phyloP scores from a whole-genome alignment of 2,329 filamentous ascomycete genomes.

The Alternaria arborescens region DNA sequence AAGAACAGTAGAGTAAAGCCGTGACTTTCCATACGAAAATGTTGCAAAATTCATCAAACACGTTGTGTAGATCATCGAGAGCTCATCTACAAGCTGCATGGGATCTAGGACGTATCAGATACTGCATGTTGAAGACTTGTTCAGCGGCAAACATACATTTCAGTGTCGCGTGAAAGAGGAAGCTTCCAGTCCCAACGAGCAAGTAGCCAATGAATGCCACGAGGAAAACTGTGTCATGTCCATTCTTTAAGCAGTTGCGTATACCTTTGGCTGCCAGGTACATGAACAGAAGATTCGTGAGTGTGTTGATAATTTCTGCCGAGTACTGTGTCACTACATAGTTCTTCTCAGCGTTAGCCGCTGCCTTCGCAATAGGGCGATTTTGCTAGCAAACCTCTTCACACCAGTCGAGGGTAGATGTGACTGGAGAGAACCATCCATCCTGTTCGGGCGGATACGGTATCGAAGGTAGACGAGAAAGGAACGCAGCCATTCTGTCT shows the following conservation, averaged over 20 bases:
- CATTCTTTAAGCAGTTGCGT: conserved; percentile 73
- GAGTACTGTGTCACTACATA: conserved; percentile 78
- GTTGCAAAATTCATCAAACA: conserved; percentile 75
- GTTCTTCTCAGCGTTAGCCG: conserved; percentile 60
- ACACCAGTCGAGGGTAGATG: conserved; percentile 79
- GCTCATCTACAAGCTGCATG: conserved; percentile 75
- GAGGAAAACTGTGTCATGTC: conserved; percentile 78
- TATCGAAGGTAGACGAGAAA: conserved; percentile 54
- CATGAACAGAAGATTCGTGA: conserved; percentile 85
- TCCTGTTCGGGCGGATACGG: conserved; percentile 61
- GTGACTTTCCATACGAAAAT: conserved; percentile 73
- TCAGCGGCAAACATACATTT: conserved; percentile 60
- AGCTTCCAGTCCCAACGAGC: conserved; percentile 68
- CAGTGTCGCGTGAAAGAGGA: conserved; percentile 70
- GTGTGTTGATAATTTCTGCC: conserved; percentile 79
- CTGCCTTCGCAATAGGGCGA: neutral
- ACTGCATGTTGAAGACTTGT: conserved; percentile 50
- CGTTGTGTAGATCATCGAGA: conserved; percentile 77
- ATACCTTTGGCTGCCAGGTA: conserved; percentile 80
- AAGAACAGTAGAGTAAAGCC: conserved; percentile 61
- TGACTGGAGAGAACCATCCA: conserved; percentile 75
- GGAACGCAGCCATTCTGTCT: conserved; percentile 40
- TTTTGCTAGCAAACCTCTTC: conserved; percentile 68
- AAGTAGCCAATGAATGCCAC: conserved; percentile 71
- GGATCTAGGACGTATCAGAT: conserved; percentile 69